Evolutionary conservation across 208 protist species (phyloP).

Genomic region (Zelonia costaricensis): DNA sequence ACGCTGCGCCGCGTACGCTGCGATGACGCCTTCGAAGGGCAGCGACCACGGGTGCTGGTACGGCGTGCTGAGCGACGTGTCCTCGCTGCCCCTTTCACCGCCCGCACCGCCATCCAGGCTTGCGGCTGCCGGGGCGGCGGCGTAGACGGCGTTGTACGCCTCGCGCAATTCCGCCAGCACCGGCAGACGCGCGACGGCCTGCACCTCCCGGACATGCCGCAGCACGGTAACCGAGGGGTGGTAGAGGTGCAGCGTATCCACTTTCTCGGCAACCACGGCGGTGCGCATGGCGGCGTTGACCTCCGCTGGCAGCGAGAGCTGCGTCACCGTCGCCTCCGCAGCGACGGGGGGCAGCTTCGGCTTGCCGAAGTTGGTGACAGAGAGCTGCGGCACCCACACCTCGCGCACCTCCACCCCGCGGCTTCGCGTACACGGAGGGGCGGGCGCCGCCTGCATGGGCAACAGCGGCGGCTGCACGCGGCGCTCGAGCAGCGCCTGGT

Average conservation of each 20-base stretch:
- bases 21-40: slow-evolving; percentile 32
- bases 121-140: neutral
- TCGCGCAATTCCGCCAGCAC: slow-evolving; percentile 22
- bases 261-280: slow-evolving; percentile 40
- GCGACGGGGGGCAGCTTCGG: slow-evolving; percentile 29
- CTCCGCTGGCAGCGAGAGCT: neutral
- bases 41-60: slow-evolving; percentile 28
- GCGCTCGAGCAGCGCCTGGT: slow-evolving; percentile 55
- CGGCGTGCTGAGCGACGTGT: slow-evolving; percentile 2
- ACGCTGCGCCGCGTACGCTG: slow-evolving; percentile 29
- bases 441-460: neutral
- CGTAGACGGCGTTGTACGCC: slow-evolving; percentile 1
- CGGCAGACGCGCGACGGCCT: slow-evolving; percentile 15
- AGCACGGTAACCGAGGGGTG: slow-evolving; percentile 49
- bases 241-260: slow-evolving; percentile 59
- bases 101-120: neutral
- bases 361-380: slow-evolving; percentile 47
- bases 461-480: slow-evolving; percentile 15
- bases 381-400: slow-evolving; percentile 32
- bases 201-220: slow-evolving; percentile 26
- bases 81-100: neutral
- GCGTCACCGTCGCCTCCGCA: slow-evolving; percentile 6
- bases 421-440: neutral
- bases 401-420: slow-evolving; percentile 9
- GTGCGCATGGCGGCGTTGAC: slow-evolving; percentile 6